Conservation (phyloP, 2,329 filamentous ascomycete genomes). For the Trichoderma aggressivum region DNA sequence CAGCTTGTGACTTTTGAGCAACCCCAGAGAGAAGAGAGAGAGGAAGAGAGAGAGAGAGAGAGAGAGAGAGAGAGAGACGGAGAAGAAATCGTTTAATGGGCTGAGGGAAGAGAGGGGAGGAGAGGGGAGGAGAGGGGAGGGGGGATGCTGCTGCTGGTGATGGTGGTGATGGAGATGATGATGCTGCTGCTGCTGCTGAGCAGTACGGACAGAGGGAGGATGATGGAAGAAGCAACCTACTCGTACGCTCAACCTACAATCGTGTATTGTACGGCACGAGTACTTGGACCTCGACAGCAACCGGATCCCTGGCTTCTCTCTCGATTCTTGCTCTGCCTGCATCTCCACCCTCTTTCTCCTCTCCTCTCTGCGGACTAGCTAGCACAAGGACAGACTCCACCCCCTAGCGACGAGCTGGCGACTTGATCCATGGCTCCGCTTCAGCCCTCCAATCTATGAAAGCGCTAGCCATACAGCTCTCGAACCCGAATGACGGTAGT, state of each 20-base stretch:
- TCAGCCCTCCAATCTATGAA: constrained; percentile 39
- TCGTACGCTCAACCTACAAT: neutral
- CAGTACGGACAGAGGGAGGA: neutral
- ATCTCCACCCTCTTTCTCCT: neutral
- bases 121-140: neutral
- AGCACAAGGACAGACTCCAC: neutral
- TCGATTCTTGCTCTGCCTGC: neutral
- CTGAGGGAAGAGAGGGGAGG: neutral
- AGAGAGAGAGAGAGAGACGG: neutral
- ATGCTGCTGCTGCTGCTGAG: neutral
- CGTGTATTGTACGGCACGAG: neutral
- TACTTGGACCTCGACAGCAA: neutral
- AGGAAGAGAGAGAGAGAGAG: neutral
- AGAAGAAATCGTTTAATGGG: neutral
- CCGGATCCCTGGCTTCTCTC: constrained; percentile 12
- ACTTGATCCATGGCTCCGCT: constrained; percentile 24
- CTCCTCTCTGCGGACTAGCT: constrained; percentile 6
- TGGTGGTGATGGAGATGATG: neutral
- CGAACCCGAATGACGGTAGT: constrained; percentile 21
- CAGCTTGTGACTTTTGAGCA: neutral
- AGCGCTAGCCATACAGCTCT: constrained; percentile 24
- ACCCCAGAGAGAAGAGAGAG: neutral
- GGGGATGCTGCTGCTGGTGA: neutral
- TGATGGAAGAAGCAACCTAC: neutral
- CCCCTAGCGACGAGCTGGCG: neutral